Evolutionary conservation across 805 yeast genomes (phyloP).

Genomic region (Cyberlindnera nakhonratchasimensis): DNA sequence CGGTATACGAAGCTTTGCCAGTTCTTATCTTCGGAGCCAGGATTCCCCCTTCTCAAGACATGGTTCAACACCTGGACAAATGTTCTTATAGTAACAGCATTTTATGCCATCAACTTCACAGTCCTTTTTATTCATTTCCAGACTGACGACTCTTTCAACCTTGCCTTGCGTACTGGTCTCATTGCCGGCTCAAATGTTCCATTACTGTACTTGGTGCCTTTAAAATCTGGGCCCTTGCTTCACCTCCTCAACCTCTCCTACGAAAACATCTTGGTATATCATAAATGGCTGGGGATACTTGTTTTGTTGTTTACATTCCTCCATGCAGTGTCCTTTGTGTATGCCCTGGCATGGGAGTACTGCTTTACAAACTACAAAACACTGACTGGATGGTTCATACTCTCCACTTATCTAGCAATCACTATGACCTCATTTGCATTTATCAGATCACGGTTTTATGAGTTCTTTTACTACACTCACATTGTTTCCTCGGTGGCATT

Average conservation of each 20-base stretch:
- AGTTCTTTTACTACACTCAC: conserved; percentile 24
- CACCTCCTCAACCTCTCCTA: conserved; percentile 21
- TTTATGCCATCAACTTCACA: conserved; percentile 16
- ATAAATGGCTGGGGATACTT: conserved; percentile 24
- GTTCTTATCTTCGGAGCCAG: conserved; percentile 12
- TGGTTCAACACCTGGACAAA: conserved; percentile 19
- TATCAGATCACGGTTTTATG: conserved; percentile 21
- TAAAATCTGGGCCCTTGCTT: conserved; percentile 26
- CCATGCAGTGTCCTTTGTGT: conserved; percentile 20
- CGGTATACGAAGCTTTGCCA: conserved; percentile 3
- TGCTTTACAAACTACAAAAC: conserved; percentile 7
- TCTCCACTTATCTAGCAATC: conserved; percentile 11
- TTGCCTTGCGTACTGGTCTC: conserved; percentile 26
- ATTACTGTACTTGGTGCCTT: conserved; percentile 26
- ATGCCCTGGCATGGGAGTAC: conserved; percentile 23
- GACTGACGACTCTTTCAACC: conserved; percentile 23
- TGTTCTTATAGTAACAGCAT: conserved; percentile 12
- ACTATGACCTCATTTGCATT: conserved; percentile 15
- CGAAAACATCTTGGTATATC: conserved; percentile 25
- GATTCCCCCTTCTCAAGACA: conserved; percentile 2
- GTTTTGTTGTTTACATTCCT: conserved; percentile 19
- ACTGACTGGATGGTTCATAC: conserved; percentile 19
- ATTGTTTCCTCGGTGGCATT: conserved; percentile 17
- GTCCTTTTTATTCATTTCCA: conserved; percentile 20
- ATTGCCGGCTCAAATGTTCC: conserved; percentile 28